Conservation (phyloP, 805 yeast species). For the Saturnispora diversa region DNA sequence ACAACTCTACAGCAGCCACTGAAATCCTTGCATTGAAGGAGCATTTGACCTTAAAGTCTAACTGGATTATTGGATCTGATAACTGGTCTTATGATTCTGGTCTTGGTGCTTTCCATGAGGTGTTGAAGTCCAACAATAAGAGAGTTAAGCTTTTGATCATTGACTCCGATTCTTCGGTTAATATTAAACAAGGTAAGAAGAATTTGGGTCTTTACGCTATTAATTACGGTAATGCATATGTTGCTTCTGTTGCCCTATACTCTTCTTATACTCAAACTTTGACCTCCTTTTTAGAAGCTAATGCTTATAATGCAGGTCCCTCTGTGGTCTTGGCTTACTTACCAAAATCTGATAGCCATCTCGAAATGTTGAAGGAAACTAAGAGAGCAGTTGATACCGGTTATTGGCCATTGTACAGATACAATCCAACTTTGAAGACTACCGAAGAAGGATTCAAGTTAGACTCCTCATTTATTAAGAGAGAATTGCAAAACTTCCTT, state of each 20-base stretch:
- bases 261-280: constrained; percentile 89
- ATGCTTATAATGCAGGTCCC: constrained; percentile 71
- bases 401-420: constrained; percentile 94
- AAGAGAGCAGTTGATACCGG: constrained; percentile 87
- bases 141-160: constrained; percentile 79
- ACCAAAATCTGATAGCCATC: constrained; percentile 61
- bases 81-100: constrained; percentile 95
- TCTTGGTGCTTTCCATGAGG: constrained; percentile 81
- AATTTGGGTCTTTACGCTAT: constrained; percentile 92
- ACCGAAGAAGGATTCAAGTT: constrained; percentile 57
- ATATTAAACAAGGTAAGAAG: constrained; percentile 59
- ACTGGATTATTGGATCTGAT: constrained; percentile 91
- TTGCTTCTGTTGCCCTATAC: constrained; percentile 90
- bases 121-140: constrained; percentile 56
- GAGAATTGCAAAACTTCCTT: constrained; percentile 68
- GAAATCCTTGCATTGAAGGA: constrained; percentile 40
- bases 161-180: constrained; percentile 69
- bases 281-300: constrained; percentile 86
- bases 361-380: constrained; percentile 75
- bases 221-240: constrained; percentile 84
- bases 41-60: constrained; percentile 40
- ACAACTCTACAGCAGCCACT: constrained; percentile 28
- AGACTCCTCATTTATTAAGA: constrained; percentile 76
- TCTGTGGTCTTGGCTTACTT: constrained; percentile 84
- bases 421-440: constrained; percentile 50